Conservation (phyloP, 75 land plant species). For the Selaginella moellendorffii region DNA sequence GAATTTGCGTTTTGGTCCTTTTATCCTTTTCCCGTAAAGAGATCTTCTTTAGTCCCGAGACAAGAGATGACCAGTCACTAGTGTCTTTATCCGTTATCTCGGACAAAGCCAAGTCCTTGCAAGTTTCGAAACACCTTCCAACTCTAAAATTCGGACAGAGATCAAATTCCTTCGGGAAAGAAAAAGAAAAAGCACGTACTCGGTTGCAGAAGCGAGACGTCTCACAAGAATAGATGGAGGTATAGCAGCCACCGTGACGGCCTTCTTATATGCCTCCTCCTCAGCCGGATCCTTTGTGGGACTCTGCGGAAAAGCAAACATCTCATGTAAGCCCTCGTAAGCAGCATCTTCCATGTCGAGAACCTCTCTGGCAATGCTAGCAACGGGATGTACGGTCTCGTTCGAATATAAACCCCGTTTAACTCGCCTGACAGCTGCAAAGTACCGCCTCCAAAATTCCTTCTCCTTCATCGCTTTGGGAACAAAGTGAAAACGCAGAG, state of each 20-base stretch:
- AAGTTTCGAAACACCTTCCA: slow-evolving; percentile 38
- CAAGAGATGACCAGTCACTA: too few species aligned
- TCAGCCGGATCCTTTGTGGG: not conserved
- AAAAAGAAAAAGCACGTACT: not conserved
- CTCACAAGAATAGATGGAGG: not conserved
- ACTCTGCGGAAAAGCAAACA: not conserved
- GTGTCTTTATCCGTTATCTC: slow-evolving; percentile 9
- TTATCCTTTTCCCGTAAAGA: slow-evolving; percentile 65
- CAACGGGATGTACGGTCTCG: not conserved
- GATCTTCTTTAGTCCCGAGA: not conserved
- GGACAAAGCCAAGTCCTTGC: slow-evolving; percentile 37
- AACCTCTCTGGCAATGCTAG: slow-evolving; percentile 12
- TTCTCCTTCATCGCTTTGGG: slow-evolving; percentile 30
- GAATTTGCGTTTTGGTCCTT: slow-evolving; percentile 22
- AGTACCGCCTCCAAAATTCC: slow-evolving; percentile 32
- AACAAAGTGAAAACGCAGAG: slow-evolving; percentile 18
- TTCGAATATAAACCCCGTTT: slow-evolving; percentile 20
- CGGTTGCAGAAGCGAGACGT: not conserved
- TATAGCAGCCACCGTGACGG: not conserved
- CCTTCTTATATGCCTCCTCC: not conserved
- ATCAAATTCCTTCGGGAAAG: not conserved
- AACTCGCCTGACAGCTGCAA: slow-evolving; percentile 17
- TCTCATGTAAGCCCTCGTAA: too few species aligned
- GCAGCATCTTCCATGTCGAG: too few species aligned
- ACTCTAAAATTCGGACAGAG: slow-evolving; percentile 22